These are phyloP conservation scores for Xylaria digitata DNA, from an alignment of 2,329 filamentous ascomycete species.

Conservation along the genomic window DNA sequence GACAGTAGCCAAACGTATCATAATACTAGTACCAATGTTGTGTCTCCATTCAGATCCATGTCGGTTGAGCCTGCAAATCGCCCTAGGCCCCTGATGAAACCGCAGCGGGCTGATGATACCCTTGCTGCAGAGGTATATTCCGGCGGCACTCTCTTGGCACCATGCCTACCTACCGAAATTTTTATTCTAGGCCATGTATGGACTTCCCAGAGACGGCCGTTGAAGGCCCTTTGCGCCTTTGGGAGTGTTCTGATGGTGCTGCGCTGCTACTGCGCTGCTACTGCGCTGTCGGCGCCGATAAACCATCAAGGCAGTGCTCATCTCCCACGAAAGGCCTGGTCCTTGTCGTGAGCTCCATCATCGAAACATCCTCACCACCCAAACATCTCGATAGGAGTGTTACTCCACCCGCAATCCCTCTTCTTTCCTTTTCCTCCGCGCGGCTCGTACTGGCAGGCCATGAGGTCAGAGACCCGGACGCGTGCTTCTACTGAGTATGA, in stretches of 20 bases:
- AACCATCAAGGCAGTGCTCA: conserved; percentile 29
- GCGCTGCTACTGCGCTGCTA: conserved; percentile 18
- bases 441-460: conserved; percentile 28
- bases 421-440: conserved; percentile 26
- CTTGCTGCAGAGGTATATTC: conserved; percentile 47
- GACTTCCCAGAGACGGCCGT: conserved; percentile 32
- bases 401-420: conserved; percentile 33
- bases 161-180: conserved; percentile 29
- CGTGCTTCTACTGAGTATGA: conserved; percentile 27
- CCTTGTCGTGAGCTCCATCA: conserved; percentile 35
- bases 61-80: conserved; percentile 39
- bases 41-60: conserved; percentile 44
- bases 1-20: conserved; percentile 37
- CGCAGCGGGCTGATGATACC: conserved; percentile 47
- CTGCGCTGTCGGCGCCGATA: conserved; percentile 27
- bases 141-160: conserved; percentile 37
- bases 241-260: conserved; percentile 24
- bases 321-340: conserved; percentile 34
- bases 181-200: conserved; percentile 27
- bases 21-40: conserved; percentile 42
- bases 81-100: conserved; percentile 49
- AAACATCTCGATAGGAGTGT: conserved; percentile 19
- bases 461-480: conserved; percentile 30
- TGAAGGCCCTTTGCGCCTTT: conserved; percentile 27
- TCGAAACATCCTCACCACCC: conserved; percentile 31